phyloP scores from a whole-genome alignment of 2,329 filamentous ascomycete genomes.

The Pestalotiopsis sp. region DNA sequence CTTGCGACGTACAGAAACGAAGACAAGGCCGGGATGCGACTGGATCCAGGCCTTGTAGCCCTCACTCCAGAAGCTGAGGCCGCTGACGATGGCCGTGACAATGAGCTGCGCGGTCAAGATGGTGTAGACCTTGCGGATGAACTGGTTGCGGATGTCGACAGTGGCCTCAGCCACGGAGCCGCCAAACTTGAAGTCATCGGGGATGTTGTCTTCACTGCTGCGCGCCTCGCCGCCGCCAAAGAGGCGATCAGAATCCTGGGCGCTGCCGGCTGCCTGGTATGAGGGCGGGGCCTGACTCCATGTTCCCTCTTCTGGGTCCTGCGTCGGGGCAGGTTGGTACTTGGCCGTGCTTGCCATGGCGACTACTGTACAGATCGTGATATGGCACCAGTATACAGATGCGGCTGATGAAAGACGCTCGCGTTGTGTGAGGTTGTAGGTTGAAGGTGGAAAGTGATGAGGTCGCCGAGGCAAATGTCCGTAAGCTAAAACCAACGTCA shows the following conservation, averaged over 20 bases:
- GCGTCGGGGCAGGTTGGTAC: conserved; percentile 81
- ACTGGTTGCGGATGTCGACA: conserved; percentile 94
- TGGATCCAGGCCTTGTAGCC: conserved; percentile 89
- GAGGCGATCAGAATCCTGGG: conserved; percentile 58
- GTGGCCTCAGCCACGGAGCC: conserved; percentile 92
- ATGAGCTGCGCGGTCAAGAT: conserved; percentile 96
- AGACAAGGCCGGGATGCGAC: conserved; percentile 79
- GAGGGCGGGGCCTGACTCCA: conserved; percentile 75
- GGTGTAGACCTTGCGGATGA: conserved; percentile 95
- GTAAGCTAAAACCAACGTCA: not conserved
- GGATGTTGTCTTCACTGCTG: conserved; percentile 85
- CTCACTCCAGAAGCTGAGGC: conserved; percentile 81
- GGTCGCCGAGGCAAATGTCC: not conserved
- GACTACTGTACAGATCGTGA: not conserved
- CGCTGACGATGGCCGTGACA: conserved; percentile 78
- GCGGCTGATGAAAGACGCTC: not conserved
- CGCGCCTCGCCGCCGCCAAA: conserved; percentile 70
- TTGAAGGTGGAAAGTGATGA: not conserved
- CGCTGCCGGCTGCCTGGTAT: conserved; percentile 56
- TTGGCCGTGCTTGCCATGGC: conserved; percentile 77
- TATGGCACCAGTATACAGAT: not conserved
- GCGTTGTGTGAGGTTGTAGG: not conserved
- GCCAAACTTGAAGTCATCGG: conserved; percentile 99
- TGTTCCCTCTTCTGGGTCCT: conserved; percentile 79
- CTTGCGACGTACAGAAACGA: conserved; percentile 65